A percentile compares a stretch with the other conserved stretches of the same genome.
phyloP scores from a whole-genome alignment of 495 filamentous ascomycete genomes.

The Cryomyces minteri region DNA sequence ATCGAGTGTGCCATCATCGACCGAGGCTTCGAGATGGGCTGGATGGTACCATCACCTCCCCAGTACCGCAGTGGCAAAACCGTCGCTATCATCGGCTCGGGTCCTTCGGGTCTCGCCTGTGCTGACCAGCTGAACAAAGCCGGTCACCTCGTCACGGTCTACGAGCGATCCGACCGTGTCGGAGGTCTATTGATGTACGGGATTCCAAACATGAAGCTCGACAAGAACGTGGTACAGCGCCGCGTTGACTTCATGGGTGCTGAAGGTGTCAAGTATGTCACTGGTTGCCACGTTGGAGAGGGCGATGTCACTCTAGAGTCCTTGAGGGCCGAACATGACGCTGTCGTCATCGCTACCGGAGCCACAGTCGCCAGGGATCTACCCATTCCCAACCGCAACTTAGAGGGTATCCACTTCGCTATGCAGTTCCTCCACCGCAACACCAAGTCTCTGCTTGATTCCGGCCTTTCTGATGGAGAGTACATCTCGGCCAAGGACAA shows the following conservation, averaged over 20 bases:
- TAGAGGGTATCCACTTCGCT: slow-evolving; percentile 90
- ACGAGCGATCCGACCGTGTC: slow-evolving; percentile 85
- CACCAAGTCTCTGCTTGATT: slow-evolving; percentile 96
- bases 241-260: slow-evolving; percentile 91
- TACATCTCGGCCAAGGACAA: slow-evolving; percentile 98
- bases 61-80: slow-evolving; percentile 74
- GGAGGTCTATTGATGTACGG: slow-evolving; percentile 97
- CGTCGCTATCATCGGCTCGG: slow-evolving; percentile 85
- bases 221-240: slow-evolving; percentile 95
- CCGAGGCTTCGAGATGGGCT: slow-evolving; percentile 97
- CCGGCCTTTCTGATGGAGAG: slow-evolving; percentile 61
- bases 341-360: slow-evolving; percentile 90
- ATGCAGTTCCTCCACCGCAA: slow-evolving; percentile 99
- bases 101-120: slow-evolving; percentile 76
- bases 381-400: slow-evolving; percentile 73
- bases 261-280: slow-evolving; percentile 75
- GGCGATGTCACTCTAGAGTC: slow-evolving; percentile 56
- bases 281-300: slow-evolving; percentile 60
- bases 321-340: slow-evolving; percentile 60
- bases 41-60: slow-evolving; percentile 84
- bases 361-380: slow-evolving; percentile 94
- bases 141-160: slow-evolving; percentile 82
- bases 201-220: slow-evolving; percentile 99
- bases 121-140: slow-evolving; percentile 94
- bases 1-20: slow-evolving; percentile 99